These are phyloP conservation scores for Austroboletus novae-zelandiae DNA, from an alignment of 1,284 basidiomycete genomes.

Conservation along the genomic window DNA sequence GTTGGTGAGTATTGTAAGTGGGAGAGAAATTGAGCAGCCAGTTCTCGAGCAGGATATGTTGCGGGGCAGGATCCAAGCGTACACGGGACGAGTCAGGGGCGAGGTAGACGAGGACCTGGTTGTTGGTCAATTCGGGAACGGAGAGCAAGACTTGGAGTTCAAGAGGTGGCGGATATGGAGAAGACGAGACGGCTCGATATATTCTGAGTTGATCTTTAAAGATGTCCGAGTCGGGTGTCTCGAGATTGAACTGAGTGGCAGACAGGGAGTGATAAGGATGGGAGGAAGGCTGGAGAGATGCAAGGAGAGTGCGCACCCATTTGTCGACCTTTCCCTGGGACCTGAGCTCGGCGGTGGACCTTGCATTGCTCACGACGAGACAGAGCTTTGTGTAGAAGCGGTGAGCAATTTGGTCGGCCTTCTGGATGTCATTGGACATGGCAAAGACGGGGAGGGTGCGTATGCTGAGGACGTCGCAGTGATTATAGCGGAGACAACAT, in stretches of 20 bases:
- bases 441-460: slow-evolving; percentile 12
- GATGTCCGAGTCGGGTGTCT: slow-evolving; percentile 64
- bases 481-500: slow-evolving; percentile 29
- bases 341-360: slow-evolving; percentile 50
- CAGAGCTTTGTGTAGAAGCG: slow-evolving; percentile 77
- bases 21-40: slow-evolving; percentile 59
- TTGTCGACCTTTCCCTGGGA: slow-evolving; percentile 59
- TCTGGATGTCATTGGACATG: slow-evolving; percentile 57
- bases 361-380: slow-evolving; percentile 67
- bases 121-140: slow-evolving; percentile 63
- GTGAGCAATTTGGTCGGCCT: slow-evolving; percentile 79
- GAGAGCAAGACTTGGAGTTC: slow-evolving; percentile 67
- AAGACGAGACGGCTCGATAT: slow-evolving; percentile 58
- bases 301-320: slow-evolving; percentile 55
- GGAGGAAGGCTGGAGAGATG: slow-evolving; percentile 6
- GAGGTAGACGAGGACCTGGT: slow-evolving; percentile 68
- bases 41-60: slow-evolving; percentile 69
- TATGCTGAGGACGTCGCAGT: slow-evolving; percentile 8
- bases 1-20: slow-evolving; percentile 16
- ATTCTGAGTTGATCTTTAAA: slow-evolving; percentile 61
- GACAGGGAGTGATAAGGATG: not conserved
- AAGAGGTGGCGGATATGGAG: slow-evolving; percentile 43
- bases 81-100: slow-evolving; percentile 56
- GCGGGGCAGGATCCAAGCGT: slow-evolving; percentile 64
- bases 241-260: slow-evolving; percentile 67